A percentile compares a stretch with the other conserved stretches of the same genome.
Evolutionary conservation across 2,329 filamentous ascomycete species (phyloP).

Genomic region (Trichoderma atroviride): DNA sequence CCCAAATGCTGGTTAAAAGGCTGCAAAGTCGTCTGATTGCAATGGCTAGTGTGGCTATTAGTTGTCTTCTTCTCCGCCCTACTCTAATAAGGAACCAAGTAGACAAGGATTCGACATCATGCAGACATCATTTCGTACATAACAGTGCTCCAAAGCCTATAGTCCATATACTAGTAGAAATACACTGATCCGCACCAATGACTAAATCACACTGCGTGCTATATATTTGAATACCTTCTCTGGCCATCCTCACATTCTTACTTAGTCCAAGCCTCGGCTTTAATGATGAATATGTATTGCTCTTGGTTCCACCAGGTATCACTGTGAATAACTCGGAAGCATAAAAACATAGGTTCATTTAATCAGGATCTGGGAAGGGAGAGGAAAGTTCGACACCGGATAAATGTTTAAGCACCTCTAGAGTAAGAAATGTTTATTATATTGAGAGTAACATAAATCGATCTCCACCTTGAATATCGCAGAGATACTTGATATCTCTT

Average conservation of each 20-base stretch:
- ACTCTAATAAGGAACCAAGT: background rate
- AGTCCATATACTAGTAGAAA: background rate
- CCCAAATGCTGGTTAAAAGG: background rate
- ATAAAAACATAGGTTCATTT: background rate
- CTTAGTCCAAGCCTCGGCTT: background rate
- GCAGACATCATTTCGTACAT: background rate
- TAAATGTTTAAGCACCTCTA: background rate
- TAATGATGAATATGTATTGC: background rate
- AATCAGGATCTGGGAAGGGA: background rate
- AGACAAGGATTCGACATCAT: background rate
- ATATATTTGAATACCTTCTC: background rate
- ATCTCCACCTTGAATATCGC: background rate
- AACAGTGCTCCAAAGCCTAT: background rate
- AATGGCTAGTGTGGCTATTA: background rate
- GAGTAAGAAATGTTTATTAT: background rate
- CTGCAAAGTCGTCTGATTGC: background rate
- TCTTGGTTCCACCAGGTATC: background rate
- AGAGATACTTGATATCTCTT: background rate
- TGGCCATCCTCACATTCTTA: background rate
- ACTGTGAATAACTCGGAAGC: background rate
- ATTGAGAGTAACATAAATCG: background rate
- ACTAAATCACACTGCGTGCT: background rate
- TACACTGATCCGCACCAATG: background rate
- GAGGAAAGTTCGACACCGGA: background rate
- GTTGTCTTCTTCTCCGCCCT: background rate